Conservation (phyloP, 2,329 filamentous ascomycete genomes). For the Neonectria punicea region DNA sequence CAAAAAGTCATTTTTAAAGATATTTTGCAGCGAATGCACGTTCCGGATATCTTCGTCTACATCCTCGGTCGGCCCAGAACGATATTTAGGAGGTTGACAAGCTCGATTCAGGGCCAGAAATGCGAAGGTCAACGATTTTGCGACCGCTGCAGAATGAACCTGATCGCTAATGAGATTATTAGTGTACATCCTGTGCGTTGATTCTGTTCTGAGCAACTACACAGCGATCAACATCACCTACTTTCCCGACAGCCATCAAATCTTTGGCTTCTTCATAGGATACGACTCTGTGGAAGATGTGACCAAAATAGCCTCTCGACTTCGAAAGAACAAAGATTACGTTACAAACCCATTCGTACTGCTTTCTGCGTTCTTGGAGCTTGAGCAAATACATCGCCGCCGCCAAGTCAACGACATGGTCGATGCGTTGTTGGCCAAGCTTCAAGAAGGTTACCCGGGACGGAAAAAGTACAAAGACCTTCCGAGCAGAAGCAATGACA, state of each 20-base stretch:
- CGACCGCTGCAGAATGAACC: not conserved
- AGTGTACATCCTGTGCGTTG: conserved; percentile 20
- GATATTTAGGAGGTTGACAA: not conserved
- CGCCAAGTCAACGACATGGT: not conserved
- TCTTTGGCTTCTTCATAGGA: conserved; percentile 17
- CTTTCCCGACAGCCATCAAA: conserved; percentile 13
- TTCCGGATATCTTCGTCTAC: not conserved
- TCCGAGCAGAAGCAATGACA: not conserved
- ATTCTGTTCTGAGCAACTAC: conserved; percentile 16
- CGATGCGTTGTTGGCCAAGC: not conserved
- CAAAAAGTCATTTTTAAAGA: not conserved
- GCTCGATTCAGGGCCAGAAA: not conserved
- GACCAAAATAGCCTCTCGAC: not conserved
- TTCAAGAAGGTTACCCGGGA: not conserved
- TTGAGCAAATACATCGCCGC: not conserved
- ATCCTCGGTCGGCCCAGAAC: not conserved
- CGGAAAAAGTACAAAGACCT: not conserved
- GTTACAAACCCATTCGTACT: conserved; percentile 18
- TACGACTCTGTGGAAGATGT: not conserved
- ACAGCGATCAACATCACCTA: conserved; percentile 19
- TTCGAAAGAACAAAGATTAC: conserved; percentile 12
- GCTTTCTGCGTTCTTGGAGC: conserved; percentile 12
- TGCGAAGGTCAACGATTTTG: conserved; percentile 2
- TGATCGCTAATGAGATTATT: not conserved
- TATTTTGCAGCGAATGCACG: not conserved